Base-by-base conservation (phyloP, 1,284 basidiomycete species). In the Abortiporus biennis region DNA sequence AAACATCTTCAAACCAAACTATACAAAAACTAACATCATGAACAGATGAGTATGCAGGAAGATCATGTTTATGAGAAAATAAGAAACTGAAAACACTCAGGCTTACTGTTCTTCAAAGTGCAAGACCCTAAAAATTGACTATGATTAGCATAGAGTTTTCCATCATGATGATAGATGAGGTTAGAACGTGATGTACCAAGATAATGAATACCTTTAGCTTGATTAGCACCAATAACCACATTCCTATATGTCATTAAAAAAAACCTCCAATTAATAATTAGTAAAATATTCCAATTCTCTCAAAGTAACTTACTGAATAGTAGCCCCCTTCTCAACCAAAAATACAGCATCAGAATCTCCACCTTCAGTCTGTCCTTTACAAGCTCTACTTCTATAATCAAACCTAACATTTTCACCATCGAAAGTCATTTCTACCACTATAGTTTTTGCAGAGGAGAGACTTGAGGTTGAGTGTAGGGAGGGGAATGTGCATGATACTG, bases 171-270 rank as follows among this genome's bases (percentile, higher is more conserved):
- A 35, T 8, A 29, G 12, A 19, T 19, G 33, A 35, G 27, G 9
- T 11, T 22, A 45, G 8, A 20, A 13, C 23, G 23, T 6, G 5
- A 40, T 25, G 15, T 30, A 63, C 66, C 65, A 36, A 67, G 56
- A 48, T 66, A 68, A 47, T 68, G 66, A 40, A 68, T 54, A 38
- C 68, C 27, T 42, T 70, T 67, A 35, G 64, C 54, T 42, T 68
- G 66, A 49, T 66, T 61, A 19, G 62, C 55, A 9, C 67, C 68
- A 43, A 69, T 68, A 37, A 64, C 56, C 29, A 68, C 65, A 24
- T 59, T 61, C 38, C 61, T 66, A 33, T 8, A 29, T 8, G n/a
- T 9, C 9, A 29, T n/a, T 9, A 29, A 11, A 8, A 17, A 17
- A 17, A 34, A 17, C 11, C 8, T 34, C 33, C 11, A 34, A 11